These are phyloP conservation scores for Eucalyptus pauciflora DNA, from an alignment of 345 rosid genomes.

Conservation along the genomic window DNA sequence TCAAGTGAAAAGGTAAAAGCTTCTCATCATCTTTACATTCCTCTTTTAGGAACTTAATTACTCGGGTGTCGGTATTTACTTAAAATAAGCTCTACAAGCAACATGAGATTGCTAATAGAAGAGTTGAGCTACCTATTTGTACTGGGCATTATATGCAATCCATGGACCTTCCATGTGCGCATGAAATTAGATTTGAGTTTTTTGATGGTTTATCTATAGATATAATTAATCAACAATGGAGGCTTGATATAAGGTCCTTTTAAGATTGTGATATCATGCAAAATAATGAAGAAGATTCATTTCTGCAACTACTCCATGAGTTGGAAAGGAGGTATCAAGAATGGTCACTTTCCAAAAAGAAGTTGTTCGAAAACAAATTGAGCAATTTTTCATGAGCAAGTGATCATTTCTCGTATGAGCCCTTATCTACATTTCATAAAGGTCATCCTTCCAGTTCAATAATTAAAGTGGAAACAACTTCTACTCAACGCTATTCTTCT, in stretches of 20 bases:
- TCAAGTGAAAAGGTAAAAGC: background rate
- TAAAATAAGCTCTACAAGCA: background rate
- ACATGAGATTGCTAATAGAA: background rate
- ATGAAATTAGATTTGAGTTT: no score
- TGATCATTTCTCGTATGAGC: background rate
- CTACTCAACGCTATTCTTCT: background rate
- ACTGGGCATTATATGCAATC: background rate
- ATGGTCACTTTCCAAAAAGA: background rate
- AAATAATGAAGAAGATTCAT: background rate
- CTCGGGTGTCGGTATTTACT: rapidly evolving
- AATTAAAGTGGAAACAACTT: background rate
- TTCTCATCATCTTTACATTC: background rate
- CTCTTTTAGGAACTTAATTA: background rate
- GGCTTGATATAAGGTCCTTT: background rate
- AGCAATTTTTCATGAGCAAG: background rate
- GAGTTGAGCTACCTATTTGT: background rate
- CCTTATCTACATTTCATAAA: background rate
- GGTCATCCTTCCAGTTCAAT: background rate
- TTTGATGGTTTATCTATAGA: rapidly evolving
- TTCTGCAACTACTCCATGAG: background rate
- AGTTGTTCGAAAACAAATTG: background rate
- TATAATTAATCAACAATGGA: background rate
- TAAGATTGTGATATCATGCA: background rate
- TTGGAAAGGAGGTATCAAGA: background rate
- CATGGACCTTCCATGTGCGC: background rate